Evolutionary conservation across 73 alveolate genomes (phyloP), one percentile per base, ranked within the genome.

Genomic region (Strombidium stylifer): DNA sequence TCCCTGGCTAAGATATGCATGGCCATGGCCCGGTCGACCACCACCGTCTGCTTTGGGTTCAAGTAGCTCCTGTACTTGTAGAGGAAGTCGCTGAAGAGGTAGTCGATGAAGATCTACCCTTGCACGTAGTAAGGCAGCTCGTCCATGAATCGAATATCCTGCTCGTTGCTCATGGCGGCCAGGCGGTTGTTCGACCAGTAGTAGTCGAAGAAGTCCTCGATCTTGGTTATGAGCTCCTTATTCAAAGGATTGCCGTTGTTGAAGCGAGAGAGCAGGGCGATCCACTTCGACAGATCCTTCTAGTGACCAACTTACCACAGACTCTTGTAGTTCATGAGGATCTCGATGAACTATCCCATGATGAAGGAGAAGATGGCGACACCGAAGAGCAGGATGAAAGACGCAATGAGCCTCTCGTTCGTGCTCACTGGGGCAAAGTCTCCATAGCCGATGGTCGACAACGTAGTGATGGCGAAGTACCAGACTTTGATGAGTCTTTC

Each of bases 361-460:
- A 92, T 92, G 65, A 72, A 87, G 18, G 98, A 92, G 83, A 92
- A 92, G 86, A 92, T 81, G 18, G 98, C 96, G 8, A 92, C 96
- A 19, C 98, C 98, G 35, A 86, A 58, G 32, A 92, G 79, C 98
- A 92, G 87, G 47, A 92, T 85, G 0, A 87, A 55, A 48, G 86
- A 78, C 20, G 95, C 96, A 56, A 87, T 69, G 7, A 92, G 77
- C 56, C 90, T 83, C 62, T 92, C 98, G 8, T 65, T 35, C 42
- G 83, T 84, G 64, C 85, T 77, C 20, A 78, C 67, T 1, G 98
- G 95, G 64, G 84, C 80, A 57, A 61, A 82, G 74, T 92, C 98
- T 7, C 98, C 98, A 57, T 87, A 92, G 1, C 98, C 98, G 16
- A 92, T 95, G 1, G 98, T 92, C 3, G 98, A 82, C 28, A 92